Percentiles rank a stretch among this genome's conserved stretches.
Conservation (phyloP, 192 early-diverging fungal genomes). For the Backusella morwellensis region DNA sequence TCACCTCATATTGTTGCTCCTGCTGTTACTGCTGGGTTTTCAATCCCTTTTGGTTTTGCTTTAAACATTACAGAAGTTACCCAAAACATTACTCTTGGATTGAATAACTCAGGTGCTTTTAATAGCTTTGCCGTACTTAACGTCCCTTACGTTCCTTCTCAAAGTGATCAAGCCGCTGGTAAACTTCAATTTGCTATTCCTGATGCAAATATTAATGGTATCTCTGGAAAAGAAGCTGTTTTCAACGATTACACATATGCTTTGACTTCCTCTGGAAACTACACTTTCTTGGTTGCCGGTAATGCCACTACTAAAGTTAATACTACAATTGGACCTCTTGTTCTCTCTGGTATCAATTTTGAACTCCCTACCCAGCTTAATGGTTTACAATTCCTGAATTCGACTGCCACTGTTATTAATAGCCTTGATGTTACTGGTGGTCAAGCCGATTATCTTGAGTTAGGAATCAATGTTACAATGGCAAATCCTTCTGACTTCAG, state of each 20-base stretch:
- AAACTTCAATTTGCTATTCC: conserved; percentile 49
- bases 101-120: conserved; percentile 26
- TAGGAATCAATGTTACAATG: conserved; percentile 42
- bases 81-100: conserved; percentile 47
- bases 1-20: conserved; percentile 45
- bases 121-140: conserved; percentile 31
- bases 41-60: conserved; percentile 62
- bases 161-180: conserved; percentile 40
- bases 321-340: conserved; percentile 58
- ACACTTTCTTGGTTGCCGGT: conserved; percentile 47
- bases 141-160: conserved; percentile 35
- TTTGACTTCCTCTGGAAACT: conserved; percentile 39
- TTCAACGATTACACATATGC: conserved; percentile 53
- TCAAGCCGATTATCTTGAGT: conserved; percentile 27
- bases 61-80: conserved; percentile 53
- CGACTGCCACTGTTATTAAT: conserved; percentile 48
- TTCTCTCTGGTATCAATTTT: conserved; percentile 52
- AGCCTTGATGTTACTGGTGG: conserved; percentile 55
- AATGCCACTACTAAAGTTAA: conserved; percentile 44
- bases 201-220: conserved; percentile 41
- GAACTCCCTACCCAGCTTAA: conserved; percentile 42
- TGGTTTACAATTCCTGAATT: conserved; percentile 58
- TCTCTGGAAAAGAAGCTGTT: conserved; percentile 36
- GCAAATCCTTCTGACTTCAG: conserved; percentile 43
- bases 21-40: conserved; percentile 43